Conservation (phyloP, 1,139 yeast species). For the Geotrichum australiense region DNA sequence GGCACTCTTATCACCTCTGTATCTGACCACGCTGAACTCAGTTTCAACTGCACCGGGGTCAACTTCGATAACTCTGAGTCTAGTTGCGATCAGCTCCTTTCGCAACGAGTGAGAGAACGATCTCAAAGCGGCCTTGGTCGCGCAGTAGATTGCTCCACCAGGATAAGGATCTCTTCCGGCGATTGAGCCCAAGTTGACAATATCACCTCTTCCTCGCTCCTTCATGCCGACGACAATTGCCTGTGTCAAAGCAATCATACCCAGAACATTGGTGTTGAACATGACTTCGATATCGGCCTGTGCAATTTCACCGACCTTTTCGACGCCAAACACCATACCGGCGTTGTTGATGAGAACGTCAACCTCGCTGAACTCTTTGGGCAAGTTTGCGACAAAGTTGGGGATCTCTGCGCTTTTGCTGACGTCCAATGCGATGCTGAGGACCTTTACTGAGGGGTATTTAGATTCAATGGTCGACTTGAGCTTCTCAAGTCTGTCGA, state of each 20-base stretch:
- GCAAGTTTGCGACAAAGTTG: constrained; percentile 44
- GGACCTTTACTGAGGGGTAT: constrained; percentile 42
- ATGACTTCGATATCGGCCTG: constrained; percentile 53
- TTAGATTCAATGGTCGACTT: constrained; percentile 40
- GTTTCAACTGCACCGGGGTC: constrained; percentile 90
- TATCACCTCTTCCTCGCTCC: constrained; percentile 58
- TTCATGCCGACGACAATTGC: constrained; percentile 45
- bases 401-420: constrained; percentile 38
- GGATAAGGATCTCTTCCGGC: constrained; percentile 88
- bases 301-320: constrained; percentile 51
- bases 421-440: constrained; percentile 55
- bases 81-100: constrained; percentile 67
- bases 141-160: constrained; percentile 79
- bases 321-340: constrained; percentile 71
- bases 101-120: constrained; percentile 72
- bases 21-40: constrained; percentile 72
- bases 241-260: constrained; percentile 65
- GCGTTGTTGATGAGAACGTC: constrained; percentile 70
- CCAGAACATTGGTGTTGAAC: constrained; percentile 68
- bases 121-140: constrained; percentile 77
- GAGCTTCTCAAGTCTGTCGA: constrained; percentile 41
- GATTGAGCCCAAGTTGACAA: constrained; percentile 76
- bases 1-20: constrained; percentile 58
- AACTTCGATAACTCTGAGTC: constrained; percentile 71
- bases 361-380: constrained; percentile 33